Conservation (phyloP, 2,329 filamentous ascomycete species). For the Teratosphaeria nubilosa region DNA sequence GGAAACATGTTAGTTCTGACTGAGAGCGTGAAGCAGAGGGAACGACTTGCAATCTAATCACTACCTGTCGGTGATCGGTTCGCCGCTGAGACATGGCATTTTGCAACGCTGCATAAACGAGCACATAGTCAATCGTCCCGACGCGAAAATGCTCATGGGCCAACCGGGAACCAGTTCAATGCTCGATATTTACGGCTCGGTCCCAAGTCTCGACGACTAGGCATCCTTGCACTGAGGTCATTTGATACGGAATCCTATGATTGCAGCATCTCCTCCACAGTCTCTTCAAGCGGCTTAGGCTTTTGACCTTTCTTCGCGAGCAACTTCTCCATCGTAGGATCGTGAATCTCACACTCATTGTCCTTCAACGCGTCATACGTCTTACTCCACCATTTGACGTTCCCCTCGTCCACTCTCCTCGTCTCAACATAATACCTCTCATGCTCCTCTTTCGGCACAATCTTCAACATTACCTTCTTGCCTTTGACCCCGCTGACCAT, state of each 20-base stretch:
- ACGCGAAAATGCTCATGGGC: no score
- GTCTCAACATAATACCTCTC: slow-evolving; percentile 31
- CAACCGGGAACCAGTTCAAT: no score
- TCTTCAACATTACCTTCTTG: slow-evolving; percentile 25
- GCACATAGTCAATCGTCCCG: no score
- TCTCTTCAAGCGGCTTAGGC: slow-evolving; percentile 30
- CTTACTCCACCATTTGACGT: slow-evolving; percentile 38
- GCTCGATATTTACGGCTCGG: no score
- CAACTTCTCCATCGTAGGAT: slow-evolving; percentile 31
- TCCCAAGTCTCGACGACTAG: no score
- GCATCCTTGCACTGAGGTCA: neutral
- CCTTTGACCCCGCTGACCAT: slow-evolving; percentile 17
- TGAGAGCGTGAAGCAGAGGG: neutral
- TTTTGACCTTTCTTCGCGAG: slow-evolving; percentile 25
- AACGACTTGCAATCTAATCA: no score
- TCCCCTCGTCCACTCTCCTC: slow-evolving; percentile 25
- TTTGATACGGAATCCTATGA: neutral
- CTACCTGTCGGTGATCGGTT: no score
- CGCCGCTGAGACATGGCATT: no score
- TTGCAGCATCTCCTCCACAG: slow-evolving; percentile 32
- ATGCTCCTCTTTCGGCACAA: slow-evolving; percentile 30
- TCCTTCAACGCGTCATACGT: slow-evolving; percentile 35
- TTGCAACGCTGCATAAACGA: no score
- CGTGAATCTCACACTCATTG: slow-evolving; percentile 33
- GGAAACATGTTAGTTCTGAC: neutral